A percentile compares a stretch with the other conserved stretches of the same genome.
Evolutionary conservation across 1,139 yeast genomes (phyloP).

Genomic region (Lodderomyces elongisporus): DNA sequence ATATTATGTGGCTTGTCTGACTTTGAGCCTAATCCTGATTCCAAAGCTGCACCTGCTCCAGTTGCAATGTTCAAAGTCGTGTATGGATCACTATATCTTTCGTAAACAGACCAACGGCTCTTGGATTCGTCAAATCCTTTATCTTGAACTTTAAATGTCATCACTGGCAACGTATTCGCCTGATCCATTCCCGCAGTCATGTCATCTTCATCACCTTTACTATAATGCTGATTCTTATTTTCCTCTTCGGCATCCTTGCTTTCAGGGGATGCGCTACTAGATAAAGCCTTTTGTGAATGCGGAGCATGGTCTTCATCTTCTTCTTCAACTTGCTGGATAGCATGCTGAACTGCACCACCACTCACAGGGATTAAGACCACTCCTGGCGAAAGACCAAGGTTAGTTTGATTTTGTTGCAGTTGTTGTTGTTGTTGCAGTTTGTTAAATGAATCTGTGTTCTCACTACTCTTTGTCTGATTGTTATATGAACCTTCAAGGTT

Average conservation of each 20-base stretch:
- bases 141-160: slow-evolving; percentile 28
- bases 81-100: slow-evolving; percentile 10
- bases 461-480: slow-evolving; percentile 8
- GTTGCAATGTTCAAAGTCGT: neutral
- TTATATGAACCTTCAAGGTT: slow-evolving; percentile 20
- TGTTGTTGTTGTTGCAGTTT: neutral
- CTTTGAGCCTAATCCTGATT: neutral
- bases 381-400: too few species aligned
- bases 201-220: slow-evolving; percentile 7
- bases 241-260: slow-evolving; percentile 2
- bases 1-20: neutral
- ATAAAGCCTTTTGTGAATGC: too few species aligned
- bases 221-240: too few species aligned
- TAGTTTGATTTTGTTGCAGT: neutral
- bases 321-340: too few species aligned
- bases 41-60: neutral
- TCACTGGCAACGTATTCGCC: slow-evolving; percentile 23
- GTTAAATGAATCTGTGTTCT: neutral
- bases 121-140: slow-evolving; percentile 20
- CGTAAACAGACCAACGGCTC: slow-evolving; percentile 27
- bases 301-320: too few species aligned
- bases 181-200: slow-evolving; percentile 28
- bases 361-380: neutral
- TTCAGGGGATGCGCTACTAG: too few species aligned
- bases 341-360: neutral